These are phyloP conservation scores for Anacardium occidentale DNA, from an alignment of 345 rosid genomes.

Conservation along the genomic window DNA sequence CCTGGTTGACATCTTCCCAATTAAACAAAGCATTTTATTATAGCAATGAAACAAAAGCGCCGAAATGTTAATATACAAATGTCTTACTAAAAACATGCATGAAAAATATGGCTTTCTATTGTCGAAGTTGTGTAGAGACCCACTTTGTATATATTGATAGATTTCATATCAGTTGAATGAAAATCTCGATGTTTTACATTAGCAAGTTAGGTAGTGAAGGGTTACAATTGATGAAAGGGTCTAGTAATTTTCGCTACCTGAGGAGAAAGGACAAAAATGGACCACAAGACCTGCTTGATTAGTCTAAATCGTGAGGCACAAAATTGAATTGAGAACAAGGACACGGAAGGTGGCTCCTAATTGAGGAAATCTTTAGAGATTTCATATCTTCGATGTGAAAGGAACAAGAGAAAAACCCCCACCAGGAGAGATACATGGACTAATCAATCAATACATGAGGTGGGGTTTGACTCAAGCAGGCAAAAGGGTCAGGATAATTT, in stretches of 20 bases:
- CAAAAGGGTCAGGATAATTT: conserved; percentile 11
- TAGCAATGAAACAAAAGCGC: conserved; percentile 20
- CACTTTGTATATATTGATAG: not conserved
- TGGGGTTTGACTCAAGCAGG: conserved; percentile 22
- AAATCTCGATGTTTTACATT: conserved; percentile 10
- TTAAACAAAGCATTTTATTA: conserved; percentile 15
- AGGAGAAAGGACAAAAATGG: conserved; percentile 26
- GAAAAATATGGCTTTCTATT: not conserved
- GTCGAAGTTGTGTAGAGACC: not conserved
- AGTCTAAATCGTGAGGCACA: conserved; percentile 35
- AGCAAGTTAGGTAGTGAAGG: conserved; percentile 4
- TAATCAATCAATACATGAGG: conserved; percentile 28
- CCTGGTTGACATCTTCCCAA: conserved; percentile 21
- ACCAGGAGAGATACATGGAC: conserved; percentile 26
- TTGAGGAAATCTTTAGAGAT: conserved; percentile 58
- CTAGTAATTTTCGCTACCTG: conserved; percentile 5
- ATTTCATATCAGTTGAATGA: not conserved
- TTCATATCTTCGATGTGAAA: conserved; percentile 39
- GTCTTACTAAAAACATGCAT: conserved; percentile 14
- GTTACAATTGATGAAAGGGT: conserved; percentile 18
- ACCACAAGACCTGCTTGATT: conserved; percentile 31
- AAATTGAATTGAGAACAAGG: conserved; percentile 30
- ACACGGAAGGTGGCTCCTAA: conserved; percentile 61
- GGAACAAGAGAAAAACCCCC: conserved; percentile 43
- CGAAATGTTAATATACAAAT: conserved; percentile 19